Percentiles rank a stretch among this genome's conserved stretches.
These are phyloP conservation scores for Raffaelea deltoideospora DNA, from an alignment of 2,329 filamentous ascomycete species.

Conservation along the genomic window DNA sequence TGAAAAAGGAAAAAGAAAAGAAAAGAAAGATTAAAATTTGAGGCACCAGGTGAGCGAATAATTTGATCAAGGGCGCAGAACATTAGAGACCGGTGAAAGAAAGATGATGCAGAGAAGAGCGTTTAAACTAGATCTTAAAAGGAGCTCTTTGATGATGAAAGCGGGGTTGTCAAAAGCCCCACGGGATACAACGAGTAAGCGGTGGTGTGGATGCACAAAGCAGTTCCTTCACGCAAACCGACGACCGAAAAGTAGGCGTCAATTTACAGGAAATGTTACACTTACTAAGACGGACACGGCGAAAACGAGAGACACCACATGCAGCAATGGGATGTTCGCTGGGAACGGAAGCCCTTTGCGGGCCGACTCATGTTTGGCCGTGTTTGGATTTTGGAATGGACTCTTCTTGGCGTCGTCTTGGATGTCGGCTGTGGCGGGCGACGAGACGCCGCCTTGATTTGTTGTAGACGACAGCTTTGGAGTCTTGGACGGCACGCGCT, in stretches of 20 bases:
- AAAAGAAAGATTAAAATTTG: too few species aligned
- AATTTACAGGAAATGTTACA: neutral
- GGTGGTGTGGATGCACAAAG: too few species aligned
- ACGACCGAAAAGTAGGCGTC: neutral
- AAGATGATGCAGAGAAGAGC: too few species aligned
- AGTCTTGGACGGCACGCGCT: too few species aligned
- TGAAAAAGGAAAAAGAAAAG: neutral
- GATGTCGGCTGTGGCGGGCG: conserved; percentile 12
- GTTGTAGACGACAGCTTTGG: conserved; percentile 10
- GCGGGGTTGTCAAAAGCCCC: too few species aligned
- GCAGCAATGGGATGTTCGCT: conserved; percentile 11
- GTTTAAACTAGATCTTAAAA: too few species aligned
- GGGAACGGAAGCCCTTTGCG: conserved; percentile 7
- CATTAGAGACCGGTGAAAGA: too few species aligned
- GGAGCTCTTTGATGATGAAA: too few species aligned
- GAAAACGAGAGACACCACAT: conserved; percentile 15
- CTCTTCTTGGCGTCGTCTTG: neutral
- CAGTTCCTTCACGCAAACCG: too few species aligned
- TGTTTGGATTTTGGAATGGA: neutral
- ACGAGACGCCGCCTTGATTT: conserved; percentile 11
- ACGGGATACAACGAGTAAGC: too few species aligned
- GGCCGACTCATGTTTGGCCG: conserved; percentile 4
- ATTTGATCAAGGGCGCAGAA: too few species aligned
- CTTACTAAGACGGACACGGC: conserved; percentile 11
- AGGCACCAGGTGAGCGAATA: too few species aligned